phyloP scores from a whole-genome alignment of 2,329 filamentous ascomycete species.

The Fusarium tanahbumbuense region DNA sequence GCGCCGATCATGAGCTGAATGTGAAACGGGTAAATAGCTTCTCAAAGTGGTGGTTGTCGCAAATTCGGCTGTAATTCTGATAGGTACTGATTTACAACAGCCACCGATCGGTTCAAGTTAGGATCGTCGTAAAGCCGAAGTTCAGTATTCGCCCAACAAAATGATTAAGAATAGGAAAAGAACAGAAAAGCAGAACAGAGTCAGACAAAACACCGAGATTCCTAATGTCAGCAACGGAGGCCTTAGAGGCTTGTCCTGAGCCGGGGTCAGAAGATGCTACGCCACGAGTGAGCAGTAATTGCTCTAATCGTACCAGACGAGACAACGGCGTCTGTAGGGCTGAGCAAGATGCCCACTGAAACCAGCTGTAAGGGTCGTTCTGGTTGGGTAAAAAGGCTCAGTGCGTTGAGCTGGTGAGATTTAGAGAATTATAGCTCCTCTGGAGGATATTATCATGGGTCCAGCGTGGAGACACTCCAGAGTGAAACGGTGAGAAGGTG shows the following conservation, averaged over 20 bases:
- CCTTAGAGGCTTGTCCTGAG: constrained; percentile 35
- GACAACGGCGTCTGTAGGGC: constrained; percentile 38
- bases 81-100: constrained; percentile 2
- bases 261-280: constrained; percentile 43
- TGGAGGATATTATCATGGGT: constrained; percentile 32
- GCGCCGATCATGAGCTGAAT: constrained; percentile 27
- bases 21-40: constrained; percentile 19
- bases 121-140: constrained; percentile 6
- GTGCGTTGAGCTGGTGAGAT: constrained; percentile 26
- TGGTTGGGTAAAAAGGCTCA: constrained; percentile 29
- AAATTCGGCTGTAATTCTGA: constrained; percentile 11
- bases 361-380: constrained; percentile 23
- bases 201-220: constrained; percentile 26
- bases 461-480: constrained; percentile 26
- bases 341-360: constrained; percentile 42
- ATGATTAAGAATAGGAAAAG: constrained; percentile 7
- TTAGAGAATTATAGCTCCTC: constrained; percentile 30
- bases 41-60: constrained; percentile 4
- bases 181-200: constrained; percentile 22
- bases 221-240: constrained; percentile 46
- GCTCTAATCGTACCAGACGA: constrained; percentile 32
- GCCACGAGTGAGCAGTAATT: constrained; percentile 43
- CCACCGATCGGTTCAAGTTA: constrained; percentile 13
- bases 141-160: constrained; percentile 7
- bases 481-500: constrained; percentile 28